Percentiles rank a stretch among this genome's conserved stretches.
These are phyloP conservation scores for Apiospora kogelbergensis DNA, from an alignment of 2,329 filamentous ascomycete species.

Conservation along the genomic window DNA sequence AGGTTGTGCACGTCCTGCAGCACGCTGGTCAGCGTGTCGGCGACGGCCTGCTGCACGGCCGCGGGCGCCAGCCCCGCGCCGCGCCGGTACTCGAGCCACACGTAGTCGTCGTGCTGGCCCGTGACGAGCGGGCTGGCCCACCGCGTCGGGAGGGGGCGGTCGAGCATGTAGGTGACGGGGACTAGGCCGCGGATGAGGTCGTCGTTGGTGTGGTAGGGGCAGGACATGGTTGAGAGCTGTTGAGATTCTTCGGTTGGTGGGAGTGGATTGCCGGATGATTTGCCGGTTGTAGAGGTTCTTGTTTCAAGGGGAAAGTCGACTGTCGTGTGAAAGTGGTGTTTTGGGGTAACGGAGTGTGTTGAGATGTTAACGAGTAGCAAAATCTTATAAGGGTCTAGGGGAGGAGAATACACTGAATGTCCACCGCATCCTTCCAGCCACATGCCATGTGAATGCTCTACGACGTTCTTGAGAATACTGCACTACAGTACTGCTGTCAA, in stretches of 20 bases:
- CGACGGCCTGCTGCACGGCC: neutral
- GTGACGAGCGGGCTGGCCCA: neutral
- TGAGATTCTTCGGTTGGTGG: neutral
- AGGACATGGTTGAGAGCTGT: neutral
- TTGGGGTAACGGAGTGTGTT: neutral
- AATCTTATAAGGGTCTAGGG: neutral
- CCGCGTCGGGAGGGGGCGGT: neutral
- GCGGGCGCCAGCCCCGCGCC: neutral
- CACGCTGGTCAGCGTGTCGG: neutral
- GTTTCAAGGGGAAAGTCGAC: neutral
- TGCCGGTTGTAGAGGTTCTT: too few species aligned
- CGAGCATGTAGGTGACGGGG: neutral
- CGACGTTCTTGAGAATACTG: neutral
- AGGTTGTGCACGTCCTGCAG: neutral
- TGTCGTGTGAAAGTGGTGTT: neutral
- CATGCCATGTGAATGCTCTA: neutral
- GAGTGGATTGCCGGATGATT: too few species aligned
- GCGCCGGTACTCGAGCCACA: neutral
- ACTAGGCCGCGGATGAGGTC: neutral
- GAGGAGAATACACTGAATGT: too few species aligned
- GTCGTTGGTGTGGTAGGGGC: neutral
- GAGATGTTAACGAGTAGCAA: neutral
- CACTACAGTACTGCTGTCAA: neutral
- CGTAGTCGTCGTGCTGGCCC: neutral
- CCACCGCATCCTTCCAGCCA: neutral